phyloP scores from a whole-genome alignment of 345 rosid species.

The Pistacia integerrima region DNA sequence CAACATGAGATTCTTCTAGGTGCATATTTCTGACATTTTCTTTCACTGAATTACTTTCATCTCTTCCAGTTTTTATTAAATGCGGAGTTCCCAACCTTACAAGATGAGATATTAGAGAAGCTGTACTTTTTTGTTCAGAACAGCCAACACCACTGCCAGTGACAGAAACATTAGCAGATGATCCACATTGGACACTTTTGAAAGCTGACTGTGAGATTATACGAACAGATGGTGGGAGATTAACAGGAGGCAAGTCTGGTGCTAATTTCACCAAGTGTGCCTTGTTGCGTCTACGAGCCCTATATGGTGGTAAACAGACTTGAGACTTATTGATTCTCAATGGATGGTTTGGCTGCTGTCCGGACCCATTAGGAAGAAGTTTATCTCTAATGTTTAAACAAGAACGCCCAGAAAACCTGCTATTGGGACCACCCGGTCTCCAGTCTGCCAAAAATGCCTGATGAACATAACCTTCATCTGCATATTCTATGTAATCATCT shows the following conservation, averaged over 20 bases:
- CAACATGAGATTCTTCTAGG: slow-evolving; percentile 42
- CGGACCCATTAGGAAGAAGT: no score
- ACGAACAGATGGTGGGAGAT: slow-evolving; percentile 91
- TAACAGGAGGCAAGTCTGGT: slow-evolving; percentile 90
- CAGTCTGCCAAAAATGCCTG: slow-evolving; percentile 87
- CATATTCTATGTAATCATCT: slow-evolving; percentile 56
- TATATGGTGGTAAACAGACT: slow-evolving; percentile 42
- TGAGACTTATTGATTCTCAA: slow-evolving; percentile 40
- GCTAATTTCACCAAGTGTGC: slow-evolving; percentile 79
- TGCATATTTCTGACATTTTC: slow-evolving; percentile 35
- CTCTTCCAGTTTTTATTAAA: slow-evolving; percentile 24
- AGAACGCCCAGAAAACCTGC: slow-evolving; percentile 30
- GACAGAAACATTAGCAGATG: slow-evolving; percentile 33
- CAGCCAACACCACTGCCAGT: slow-evolving; percentile 27
- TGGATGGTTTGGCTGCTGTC: slow-evolving; percentile 27
- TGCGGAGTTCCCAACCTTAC: slow-evolving; percentile 22
- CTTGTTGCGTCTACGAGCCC: slow-evolving; percentile 45
- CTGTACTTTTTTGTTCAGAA: slow-evolving; percentile 43
- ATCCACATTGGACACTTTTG: slow-evolving; percentile 42
- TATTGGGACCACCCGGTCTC: slow-evolving; percentile 57
- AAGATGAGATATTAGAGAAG: slow-evolving; percentile 34
- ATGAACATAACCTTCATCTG: slow-evolving; percentile 73
- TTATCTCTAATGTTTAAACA: background rate
- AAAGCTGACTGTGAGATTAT: slow-evolving; percentile 74
- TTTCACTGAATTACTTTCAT: slow-evolving; percentile 32